Conservation (phyloP, 345 rosid genomes). For the Euphorbia pulcherrima region DNA sequence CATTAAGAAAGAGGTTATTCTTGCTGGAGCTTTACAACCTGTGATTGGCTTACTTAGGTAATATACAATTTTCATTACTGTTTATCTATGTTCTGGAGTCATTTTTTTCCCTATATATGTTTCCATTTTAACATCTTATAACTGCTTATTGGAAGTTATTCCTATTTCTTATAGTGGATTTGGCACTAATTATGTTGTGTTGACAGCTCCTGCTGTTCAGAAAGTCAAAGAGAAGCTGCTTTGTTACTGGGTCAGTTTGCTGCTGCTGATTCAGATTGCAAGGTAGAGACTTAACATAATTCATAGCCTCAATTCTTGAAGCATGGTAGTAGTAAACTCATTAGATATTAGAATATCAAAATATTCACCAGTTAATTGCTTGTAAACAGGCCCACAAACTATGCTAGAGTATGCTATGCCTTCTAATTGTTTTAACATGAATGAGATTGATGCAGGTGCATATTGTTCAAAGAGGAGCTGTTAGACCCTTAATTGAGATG, state of each 20-base stretch:
- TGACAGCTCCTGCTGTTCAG: slow-evolving; percentile 59
- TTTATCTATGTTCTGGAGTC: slow-evolving; percentile 2
- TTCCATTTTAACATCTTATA: neutral
- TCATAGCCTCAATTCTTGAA: slow-evolving; percentile 11
- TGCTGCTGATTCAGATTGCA: slow-evolving; percentile 70
- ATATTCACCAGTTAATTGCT: neutral
- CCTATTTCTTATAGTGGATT: neutral
- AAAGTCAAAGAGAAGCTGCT: slow-evolving; percentile 79
- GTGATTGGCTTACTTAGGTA: slow-evolving; percentile 73
- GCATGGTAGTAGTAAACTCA: neutral
- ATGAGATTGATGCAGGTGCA: slow-evolving; percentile 50
- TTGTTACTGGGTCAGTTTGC: slow-evolving; percentile 78
- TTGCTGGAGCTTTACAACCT: slow-evolving; percentile 76
- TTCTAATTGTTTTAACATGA: slow-evolving; percentile 5
- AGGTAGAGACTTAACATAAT: slow-evolving; percentile 37
- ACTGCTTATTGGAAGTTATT: slow-evolving; percentile 4
- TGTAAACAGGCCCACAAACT: neutral
- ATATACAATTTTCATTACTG: slow-evolving; percentile 6
- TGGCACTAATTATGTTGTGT: slow-evolving; percentile 1
- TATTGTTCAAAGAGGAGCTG: slow-evolving; percentile 76
- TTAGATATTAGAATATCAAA: neutral
- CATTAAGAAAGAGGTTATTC: slow-evolving; percentile 65
- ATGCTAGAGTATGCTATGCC: neutral
- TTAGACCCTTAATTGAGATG: slow-evolving; percentile 64
- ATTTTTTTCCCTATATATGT: neutral